phyloP scores from a whole-genome alignment of 2,329 filamentous ascomycete genomes.

The Ophiostoma australiae region DNA sequence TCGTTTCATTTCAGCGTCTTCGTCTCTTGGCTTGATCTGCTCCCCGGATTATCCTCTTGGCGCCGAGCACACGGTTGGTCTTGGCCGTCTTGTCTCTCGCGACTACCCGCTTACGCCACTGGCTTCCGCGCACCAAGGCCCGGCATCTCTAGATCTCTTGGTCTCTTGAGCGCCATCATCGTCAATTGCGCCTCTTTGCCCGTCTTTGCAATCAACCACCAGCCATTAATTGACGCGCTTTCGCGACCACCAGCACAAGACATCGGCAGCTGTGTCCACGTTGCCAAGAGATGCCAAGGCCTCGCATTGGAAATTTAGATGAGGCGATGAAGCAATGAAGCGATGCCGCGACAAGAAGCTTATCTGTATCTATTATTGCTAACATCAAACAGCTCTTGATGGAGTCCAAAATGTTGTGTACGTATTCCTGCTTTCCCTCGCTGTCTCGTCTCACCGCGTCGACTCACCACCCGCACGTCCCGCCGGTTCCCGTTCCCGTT shows the following conservation, averaged over 20 bases:
- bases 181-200: neutral
- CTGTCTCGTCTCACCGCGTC: neutral
- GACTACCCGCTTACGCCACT: slow-evolving; percentile 15
- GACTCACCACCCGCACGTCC: neutral
- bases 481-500: neutral
- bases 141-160: neutral
- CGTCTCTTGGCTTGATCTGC: slow-evolving; percentile 8
- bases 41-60: slow-evolving; percentile 21
- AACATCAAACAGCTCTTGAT: slow-evolving; percentile 35
- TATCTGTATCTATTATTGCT: slow-evolving; percentile 26
- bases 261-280: neutral
- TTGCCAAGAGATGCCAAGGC: slow-evolving; percentile 21
- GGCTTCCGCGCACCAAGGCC: slow-evolving; percentile 4
- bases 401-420: slow-evolving; percentile 36
- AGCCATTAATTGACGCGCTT: neutral
- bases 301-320: neutral
- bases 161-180: neutral
- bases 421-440: slow-evolving; percentile 17
- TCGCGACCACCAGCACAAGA: neutral
- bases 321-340: neutral
- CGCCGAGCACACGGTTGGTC: slow-evolving; percentile 20
- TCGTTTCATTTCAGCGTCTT: slow-evolving; percentile 1
- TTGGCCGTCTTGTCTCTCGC: slow-evolving; percentile 23
- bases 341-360: neutral
- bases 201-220: neutral